phyloP scores from a whole-genome alignment of 768 basidiomycete species.

The Pisolithus albus region DNA sequence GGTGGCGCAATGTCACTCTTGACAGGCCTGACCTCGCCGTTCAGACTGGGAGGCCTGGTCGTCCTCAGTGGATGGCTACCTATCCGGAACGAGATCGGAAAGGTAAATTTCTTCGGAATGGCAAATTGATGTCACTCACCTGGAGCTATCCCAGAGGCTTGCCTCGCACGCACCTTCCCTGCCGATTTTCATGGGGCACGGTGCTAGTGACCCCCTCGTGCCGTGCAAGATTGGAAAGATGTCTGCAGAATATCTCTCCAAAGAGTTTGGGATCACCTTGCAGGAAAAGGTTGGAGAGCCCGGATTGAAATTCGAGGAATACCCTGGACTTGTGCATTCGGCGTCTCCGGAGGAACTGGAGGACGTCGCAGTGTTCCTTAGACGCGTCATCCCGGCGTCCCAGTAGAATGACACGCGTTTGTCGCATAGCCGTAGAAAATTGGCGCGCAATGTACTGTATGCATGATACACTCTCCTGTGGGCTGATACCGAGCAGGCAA shows the following conservation, averaged over 20 bases:
- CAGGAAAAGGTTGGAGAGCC: neutral
- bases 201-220: conserved; percentile 12
- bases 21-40: conserved; percentile 40
- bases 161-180: neutral
- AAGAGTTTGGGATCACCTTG: conserved; percentile 10
- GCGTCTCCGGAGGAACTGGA: conserved; percentile 11
- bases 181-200: conserved; percentile 21
- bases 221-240: conserved; percentile 4
- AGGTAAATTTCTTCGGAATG: conserved; percentile 15
- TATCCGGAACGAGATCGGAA: conserved; percentile 35
- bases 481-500: too few relatives aligned
- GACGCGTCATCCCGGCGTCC: conserved; percentile 9
- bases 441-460: too few relatives aligned
- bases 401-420: neutral
- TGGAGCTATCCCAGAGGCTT: conserved; percentile 40
- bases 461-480: too few relatives aligned
- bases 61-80: conserved; percentile 41
- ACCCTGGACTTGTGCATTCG: conserved; percentile 6
- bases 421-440: too few relatives aligned
- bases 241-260: conserved; percentile 13
- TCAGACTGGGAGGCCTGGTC: conserved; percentile 34
- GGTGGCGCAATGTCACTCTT: conserved; percentile 40
- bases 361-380: conserved; percentile 13
- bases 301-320: neutral
- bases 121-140: neutral